Evolutionary conservation across 441 rosid genomes (phyloP).

Genomic region (Erodium chrysanthum): DNA sequence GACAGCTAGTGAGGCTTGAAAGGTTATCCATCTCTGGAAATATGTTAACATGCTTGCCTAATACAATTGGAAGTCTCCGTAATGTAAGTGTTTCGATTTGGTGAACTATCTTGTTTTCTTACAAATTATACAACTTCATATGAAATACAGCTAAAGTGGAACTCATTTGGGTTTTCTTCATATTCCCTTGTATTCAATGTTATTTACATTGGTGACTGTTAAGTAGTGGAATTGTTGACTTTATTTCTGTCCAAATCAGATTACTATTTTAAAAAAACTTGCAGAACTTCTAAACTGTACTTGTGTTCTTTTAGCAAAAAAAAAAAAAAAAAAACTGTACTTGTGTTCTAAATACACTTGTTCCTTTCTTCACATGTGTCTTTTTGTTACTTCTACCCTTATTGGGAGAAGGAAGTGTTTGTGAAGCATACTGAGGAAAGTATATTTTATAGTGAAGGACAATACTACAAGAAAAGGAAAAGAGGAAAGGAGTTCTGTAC

Average conservation of each 20-base stretch:
- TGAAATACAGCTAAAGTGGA: background rate
- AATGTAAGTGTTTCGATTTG: slow-evolving; percentile 44
- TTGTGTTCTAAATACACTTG: background rate
- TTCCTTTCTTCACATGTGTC: background rate
- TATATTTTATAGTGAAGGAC: background rate
- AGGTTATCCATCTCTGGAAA: slow-evolving; percentile 67
- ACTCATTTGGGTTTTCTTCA: background rate
- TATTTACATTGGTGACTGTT: slow-evolving; percentile 4
- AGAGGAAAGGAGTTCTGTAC: background rate
- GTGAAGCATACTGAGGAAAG: background rate
- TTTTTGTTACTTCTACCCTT: background rate
- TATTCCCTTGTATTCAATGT: background rate
- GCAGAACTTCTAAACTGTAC: background rate
- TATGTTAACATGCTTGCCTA: slow-evolving; percentile 58
- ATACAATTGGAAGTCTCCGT: slow-evolving; percentile 89
- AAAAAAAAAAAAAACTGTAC: background rate
- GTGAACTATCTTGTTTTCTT: slow-evolving; percentile 5
- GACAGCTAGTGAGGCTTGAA: slow-evolving; percentile 89
- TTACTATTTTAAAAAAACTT: background rate
- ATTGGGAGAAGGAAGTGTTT: background rate
- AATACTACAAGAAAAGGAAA: background rate
- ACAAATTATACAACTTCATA: background rate
- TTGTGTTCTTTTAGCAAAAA: too few species aligned
- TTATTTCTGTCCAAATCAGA: background rate
- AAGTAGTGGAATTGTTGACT: background rate